These are phyloP conservation scores for Isoetes taiwanensis DNA, from an alignment of 75 land plant genomes.

Conservation along the genomic window DNA sequence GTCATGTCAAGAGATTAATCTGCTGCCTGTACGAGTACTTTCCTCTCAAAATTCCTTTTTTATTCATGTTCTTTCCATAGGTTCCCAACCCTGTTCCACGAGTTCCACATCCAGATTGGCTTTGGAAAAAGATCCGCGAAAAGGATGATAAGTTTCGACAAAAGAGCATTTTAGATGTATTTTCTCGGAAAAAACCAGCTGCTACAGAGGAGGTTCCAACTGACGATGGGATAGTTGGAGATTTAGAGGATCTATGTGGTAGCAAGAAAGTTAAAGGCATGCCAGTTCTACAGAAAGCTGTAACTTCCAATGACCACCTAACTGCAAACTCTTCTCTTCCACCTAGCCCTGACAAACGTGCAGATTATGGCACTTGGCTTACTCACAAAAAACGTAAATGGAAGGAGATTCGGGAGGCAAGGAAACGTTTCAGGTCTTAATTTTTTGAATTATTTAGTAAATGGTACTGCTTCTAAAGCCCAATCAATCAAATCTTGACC, in stretches of 20 bases:
- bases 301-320: not conserved
- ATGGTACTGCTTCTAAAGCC: not conserved
- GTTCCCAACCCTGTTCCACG: conserved; percentile 94
- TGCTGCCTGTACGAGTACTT: not conserved
- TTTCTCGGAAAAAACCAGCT: conserved; percentile 21
- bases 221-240: conserved; percentile 26
- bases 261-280: conserved; percentile 16
- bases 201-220: conserved; percentile 11
- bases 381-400: conserved; percentile 77
- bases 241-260: conserved; percentile 55
- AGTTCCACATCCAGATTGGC: conserved; percentile 95
- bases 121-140: conserved; percentile 90
- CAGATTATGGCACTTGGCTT: conserved; percentile 88
- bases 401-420: conserved; percentile 57
- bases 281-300: too few relatives aligned
- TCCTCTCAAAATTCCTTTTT: not conserved
- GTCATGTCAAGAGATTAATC: not conserved
- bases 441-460: not conserved
- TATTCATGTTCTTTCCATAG: conserved; percentile 15
- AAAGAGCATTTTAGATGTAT: conserved; percentile 60
- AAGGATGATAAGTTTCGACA: conserved; percentile 95
- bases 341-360: conserved; percentile 33
- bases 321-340: not conserved
- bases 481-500: not conserved
- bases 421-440: conserved; percentile 50